Evolutionary conservation across 129 eudicot species (phyloP).

Genomic region (Chrysanthemum seticuspe): DNA sequence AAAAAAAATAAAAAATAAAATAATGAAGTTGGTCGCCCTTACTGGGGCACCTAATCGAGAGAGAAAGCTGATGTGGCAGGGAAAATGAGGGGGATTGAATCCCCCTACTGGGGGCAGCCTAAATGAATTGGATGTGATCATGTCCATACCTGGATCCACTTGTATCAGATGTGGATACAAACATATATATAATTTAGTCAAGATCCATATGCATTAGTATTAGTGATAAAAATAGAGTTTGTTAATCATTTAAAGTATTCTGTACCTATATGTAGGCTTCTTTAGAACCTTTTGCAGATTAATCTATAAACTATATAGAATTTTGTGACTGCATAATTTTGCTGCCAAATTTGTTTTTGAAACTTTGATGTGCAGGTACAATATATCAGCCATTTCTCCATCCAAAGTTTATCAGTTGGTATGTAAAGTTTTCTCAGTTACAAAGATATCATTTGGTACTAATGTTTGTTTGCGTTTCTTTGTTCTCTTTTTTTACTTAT

Average conservation of each 20-base stretch:
- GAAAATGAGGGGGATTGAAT: too few species aligned
- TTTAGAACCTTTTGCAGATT: neutral
- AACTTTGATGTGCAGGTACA: constrained; percentile 56
- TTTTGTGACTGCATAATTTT: constrained; percentile 16
- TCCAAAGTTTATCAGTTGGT: constrained; percentile 82
- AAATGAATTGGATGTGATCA: neutral
- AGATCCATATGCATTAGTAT: neutral
- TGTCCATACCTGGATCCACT: neutral
- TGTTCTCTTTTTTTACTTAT: neutral
- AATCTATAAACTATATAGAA: neutral
- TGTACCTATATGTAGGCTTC: neutral
- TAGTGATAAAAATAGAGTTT: neutral
- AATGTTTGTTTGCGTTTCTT: neutral
- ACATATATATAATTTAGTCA: neutral
- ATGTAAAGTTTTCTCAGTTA: constrained; percentile 15
- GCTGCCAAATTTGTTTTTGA: constrained; percentile 17
- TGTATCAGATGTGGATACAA: neutral
- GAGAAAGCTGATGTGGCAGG: too few species aligned
- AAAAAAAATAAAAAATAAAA: too few species aligned
- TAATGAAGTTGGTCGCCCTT: too few species aligned
- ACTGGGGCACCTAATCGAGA: too few species aligned
- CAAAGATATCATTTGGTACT: constrained; percentile 7
- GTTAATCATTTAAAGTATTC: too few species aligned
- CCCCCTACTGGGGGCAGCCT: too few species aligned
- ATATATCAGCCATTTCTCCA: constrained; percentile 74